A percentile compares a stretch with the other conserved stretches of the same genome.
These are phyloP conservation scores for Datura wrightii DNA, from an alignment of 257 asterid species.

Conservation along the genomic window DNA sequence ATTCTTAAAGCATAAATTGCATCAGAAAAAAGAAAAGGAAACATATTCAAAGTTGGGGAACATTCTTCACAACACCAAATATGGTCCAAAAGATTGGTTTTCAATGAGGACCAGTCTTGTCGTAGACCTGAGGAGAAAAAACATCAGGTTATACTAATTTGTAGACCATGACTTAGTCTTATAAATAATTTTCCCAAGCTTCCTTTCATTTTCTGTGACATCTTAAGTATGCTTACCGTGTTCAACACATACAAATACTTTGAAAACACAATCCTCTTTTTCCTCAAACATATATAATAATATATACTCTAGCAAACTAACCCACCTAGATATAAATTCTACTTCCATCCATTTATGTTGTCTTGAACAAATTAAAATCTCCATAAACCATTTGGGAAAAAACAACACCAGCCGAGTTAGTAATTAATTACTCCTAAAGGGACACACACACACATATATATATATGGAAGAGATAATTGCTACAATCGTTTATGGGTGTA, in stretches of 20 bases:
- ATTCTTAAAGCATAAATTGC: not conserved
- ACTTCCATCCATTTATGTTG: not conserved
- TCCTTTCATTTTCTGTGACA: constrained; percentile 26
- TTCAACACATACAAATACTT: constrained; percentile 55
- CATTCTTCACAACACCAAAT: constrained; percentile 34
- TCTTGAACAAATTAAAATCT: constrained; percentile 3
- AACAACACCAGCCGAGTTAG: not conserved
- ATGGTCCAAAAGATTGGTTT: constrained; percentile 46
- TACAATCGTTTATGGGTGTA: constrained; percentile 57
- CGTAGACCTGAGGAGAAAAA: constrained; percentile 51
- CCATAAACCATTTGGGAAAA: not conserved
- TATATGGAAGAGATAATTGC: constrained; percentile 61
- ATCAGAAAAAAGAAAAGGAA: not conserved
- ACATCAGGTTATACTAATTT: constrained; percentile 1
- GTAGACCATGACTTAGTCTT: constrained; percentile 42
- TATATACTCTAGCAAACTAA: not conserved
- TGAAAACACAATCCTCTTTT: constrained; percentile 40
- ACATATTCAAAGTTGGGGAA: constrained; percentile 51
- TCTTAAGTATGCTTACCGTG: constrained; percentile 45
- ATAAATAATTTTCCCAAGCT: constrained; percentile 35
- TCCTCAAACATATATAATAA: not conserved
- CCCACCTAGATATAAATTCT: not conserved
- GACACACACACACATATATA: not conserved
- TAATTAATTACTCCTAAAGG: not conserved
- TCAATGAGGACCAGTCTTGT: constrained; percentile 70